A percentile compares a stretch with the other conserved stretches of the same genome.
Evolutionary conservation across 2,329 filamentous ascomycete species (phyloP).

Genomic region (Nemania sp.): DNA sequence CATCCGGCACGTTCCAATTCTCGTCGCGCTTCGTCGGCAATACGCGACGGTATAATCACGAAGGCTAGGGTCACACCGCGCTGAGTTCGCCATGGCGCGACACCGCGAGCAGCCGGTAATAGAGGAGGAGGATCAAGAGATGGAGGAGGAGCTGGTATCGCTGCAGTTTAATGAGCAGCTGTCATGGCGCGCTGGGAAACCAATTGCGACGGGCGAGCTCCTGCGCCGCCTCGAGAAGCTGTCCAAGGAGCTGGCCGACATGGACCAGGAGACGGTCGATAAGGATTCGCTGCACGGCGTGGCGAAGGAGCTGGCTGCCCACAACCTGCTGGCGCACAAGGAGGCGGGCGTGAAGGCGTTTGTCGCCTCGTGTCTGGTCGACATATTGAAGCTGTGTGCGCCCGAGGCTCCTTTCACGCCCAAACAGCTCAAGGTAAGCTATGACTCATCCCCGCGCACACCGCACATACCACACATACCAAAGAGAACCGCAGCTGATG

Average conservation of each 20-base stretch:
- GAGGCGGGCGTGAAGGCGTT: conserved; percentile 92
- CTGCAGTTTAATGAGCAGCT: conserved; percentile 84
- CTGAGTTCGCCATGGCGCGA: conserved; percentile 45
- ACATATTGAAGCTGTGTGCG: conserved; percentile 89
- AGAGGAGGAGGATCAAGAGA: conserved; percentile 46
- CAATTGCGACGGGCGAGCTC: conserved; percentile 82
- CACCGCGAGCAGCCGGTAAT: conserved; percentile 44
- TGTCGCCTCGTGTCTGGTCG: conserved; percentile 85
- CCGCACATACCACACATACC: no score
- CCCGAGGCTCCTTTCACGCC: conserved; percentile 93
- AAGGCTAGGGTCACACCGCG: neutral
- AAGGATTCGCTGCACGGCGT: conserved; percentile 82
- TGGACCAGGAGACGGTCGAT: conserved; percentile 86
- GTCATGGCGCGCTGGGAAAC: conserved; percentile 88
- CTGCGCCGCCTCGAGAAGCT: conserved; percentile 79
- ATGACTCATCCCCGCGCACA: neutral
- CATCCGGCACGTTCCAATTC: neutral
- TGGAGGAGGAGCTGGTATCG: conserved; percentile 45
- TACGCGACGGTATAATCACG: no score
- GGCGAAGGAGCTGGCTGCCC: conserved; percentile 80
- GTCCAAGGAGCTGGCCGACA: conserved; percentile 77
- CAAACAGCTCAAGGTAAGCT: conserved; percentile 80
- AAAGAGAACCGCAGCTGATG: conserved; percentile 34
- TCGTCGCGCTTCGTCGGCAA: neutral
- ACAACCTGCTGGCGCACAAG: conserved; percentile 85